Evolutionary conservation across 2,329 filamentous ascomycete species (phyloP).

Genomic region (Neonectria ditissima): DNA sequence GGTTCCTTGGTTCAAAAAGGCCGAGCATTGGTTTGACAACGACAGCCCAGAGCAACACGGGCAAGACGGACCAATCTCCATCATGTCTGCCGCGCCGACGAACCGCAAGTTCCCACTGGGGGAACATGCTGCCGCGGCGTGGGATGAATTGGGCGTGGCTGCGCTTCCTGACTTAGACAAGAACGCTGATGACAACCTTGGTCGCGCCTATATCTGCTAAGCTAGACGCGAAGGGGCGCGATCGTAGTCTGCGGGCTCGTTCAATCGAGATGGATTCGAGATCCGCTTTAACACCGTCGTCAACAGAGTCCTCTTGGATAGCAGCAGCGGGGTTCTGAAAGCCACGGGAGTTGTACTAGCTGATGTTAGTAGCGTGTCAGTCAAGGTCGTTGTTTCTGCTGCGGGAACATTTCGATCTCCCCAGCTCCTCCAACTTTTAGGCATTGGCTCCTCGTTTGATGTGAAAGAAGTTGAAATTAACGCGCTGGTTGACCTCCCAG

Average conservation of each 20-base stretch:
- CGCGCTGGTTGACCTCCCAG: slow-evolving; percentile 53
- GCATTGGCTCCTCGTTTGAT: slow-evolving; percentile 56
- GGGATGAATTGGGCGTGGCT: slow-evolving; percentile 55
- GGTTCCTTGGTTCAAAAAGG: slow-evolving; percentile 58
- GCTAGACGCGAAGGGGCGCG: slow-evolving; percentile 41
- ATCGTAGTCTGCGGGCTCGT: slow-evolving; percentile 39
- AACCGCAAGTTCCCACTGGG: slow-evolving; percentile 54
- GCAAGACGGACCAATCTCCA: slow-evolving; percentile 51
- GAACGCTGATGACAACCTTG: slow-evolving; percentile 47
- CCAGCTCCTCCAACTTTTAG: slow-evolving; percentile 60
- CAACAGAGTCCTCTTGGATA: slow-evolving; percentile 34
- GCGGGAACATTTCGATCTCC: slow-evolving; percentile 62
- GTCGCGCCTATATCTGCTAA: slow-evolving; percentile 48
- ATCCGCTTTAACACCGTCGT: slow-evolving; percentile 42
- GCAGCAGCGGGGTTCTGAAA: slow-evolving; percentile 11
- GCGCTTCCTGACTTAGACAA: slow-evolving; percentile 43
- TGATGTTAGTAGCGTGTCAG: slow-evolving; percentile 41
- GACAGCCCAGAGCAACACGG: slow-evolving; percentile 52
- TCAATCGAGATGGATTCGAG: slow-evolving; percentile 43
- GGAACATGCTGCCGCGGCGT: slow-evolving; percentile 50
- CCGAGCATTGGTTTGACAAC: slow-evolving; percentile 48
- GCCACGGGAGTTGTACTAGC: slow-evolving; percentile 46
- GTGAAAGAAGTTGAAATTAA: slow-evolving; percentile 56
- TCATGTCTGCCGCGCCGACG: slow-evolving; percentile 46
- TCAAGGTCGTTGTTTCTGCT: slow-evolving; percentile 57